Conservation (phyloP, 352 stramenopile species). For the Pythium phragmiticola region DNA sequence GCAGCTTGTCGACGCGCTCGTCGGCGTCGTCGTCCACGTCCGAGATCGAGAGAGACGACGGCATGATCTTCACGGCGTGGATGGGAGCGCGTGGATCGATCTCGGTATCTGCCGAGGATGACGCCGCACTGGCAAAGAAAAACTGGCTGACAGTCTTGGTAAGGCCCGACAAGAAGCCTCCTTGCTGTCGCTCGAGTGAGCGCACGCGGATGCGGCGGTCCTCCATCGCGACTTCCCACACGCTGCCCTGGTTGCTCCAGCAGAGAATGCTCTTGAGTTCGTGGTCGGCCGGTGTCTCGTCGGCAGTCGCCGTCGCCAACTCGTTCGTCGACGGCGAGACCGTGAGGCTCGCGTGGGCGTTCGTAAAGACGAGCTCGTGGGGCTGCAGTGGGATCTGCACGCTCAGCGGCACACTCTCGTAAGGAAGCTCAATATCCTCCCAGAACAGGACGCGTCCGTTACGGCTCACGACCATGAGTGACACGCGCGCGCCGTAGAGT, state of each 20-base stretch:
- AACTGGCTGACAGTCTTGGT: slow-evolving; percentile 79
- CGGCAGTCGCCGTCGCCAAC: slow-evolving; percentile 1
- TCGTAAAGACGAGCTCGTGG: slow-evolving; percentile 51
- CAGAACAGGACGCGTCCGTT: slow-evolving; percentile 77
- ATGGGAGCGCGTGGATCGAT: slow-evolving; percentile 58
- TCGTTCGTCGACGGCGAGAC: slow-evolving; percentile 20
- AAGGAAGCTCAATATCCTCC: slow-evolving; percentile 78
- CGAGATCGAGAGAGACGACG: slow-evolving; percentile 26
- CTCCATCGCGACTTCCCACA: slow-evolving; percentile 81
- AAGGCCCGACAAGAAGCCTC: slow-evolving; percentile 62
- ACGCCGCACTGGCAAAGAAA: slow-evolving; percentile 54
- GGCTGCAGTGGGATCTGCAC: slow-evolving; percentile 70
- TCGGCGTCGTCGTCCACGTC: slow-evolving; percentile 23
- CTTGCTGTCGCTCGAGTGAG: slow-evolving; percentile 65
- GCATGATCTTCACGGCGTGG: slow-evolving; percentile 49
- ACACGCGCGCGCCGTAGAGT: slow-evolving; percentile 61
- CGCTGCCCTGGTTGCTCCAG: slow-evolving; percentile 75
- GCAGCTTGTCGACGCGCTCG: slow-evolving; percentile 54
- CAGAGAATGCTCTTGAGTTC: slow-evolving; percentile 62
- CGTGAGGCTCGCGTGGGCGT: slow-evolving; percentile 35
- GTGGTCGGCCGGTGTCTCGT: slow-evolving; percentile 14
- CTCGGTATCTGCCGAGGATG: slow-evolving; percentile 22
- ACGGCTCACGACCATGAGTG: slow-evolving; percentile 62
- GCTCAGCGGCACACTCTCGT: slow-evolving; percentile 72
- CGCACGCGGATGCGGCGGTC: slow-evolving; percentile 77